Percentiles rank a stretch among this genome's conserved stretches.
Evolutionary conservation across 345 rosid species (phyloP).

Genomic region (Gossypium ekmanianum): DNA sequence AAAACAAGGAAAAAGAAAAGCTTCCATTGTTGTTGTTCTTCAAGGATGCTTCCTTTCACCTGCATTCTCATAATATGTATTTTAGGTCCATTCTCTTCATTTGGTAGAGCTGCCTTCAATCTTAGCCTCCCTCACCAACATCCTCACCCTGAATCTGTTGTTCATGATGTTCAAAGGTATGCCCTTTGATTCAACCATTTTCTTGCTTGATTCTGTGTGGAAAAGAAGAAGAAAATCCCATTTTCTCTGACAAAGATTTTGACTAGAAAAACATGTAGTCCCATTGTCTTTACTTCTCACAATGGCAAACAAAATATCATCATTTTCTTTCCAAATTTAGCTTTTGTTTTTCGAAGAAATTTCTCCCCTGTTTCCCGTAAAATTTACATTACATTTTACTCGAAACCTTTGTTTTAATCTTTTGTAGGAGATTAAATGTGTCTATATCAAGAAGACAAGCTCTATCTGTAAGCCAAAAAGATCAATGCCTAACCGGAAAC

Average conservation of each 20-base stretch:
- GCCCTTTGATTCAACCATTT: background rate
- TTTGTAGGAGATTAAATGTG: slow-evolving; percentile 39
- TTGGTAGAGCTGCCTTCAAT: slow-evolving; percentile 26
- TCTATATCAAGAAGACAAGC: slow-evolving; percentile 41
- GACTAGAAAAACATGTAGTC: background rate
- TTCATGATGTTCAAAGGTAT: slow-evolving; percentile 46
- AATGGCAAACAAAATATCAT: background rate
- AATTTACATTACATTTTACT: background rate
- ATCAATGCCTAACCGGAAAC: slow-evolving; percentile 59
- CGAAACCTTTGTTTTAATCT: background rate
- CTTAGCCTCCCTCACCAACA: slow-evolving; percentile 58
- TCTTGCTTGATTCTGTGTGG: background rate
- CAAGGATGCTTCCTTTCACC: slow-evolving; percentile 35
- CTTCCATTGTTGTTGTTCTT: slow-evolving; percentile 15
- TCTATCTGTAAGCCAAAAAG: slow-evolving; percentile 26
- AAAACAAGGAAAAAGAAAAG: background rate
- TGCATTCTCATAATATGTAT: slow-evolving; percentile 40
- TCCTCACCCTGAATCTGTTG: slow-evolving; percentile 56
- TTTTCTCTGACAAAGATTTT: slow-evolving; percentile 1
- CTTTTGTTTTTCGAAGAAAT: background rate
- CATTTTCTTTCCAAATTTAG: background rate
- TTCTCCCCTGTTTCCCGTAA: slow-evolving; percentile 4
- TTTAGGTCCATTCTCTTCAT: slow-evolving; percentile 17
- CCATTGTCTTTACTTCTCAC: background rate
- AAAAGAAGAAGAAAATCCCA: slow-evolving; percentile 4